These are phyloP conservation scores for Scleromitrula shiraiana DNA, from an alignment of 2,329 filamentous ascomycete species.

Conservation along the genomic window DNA sequence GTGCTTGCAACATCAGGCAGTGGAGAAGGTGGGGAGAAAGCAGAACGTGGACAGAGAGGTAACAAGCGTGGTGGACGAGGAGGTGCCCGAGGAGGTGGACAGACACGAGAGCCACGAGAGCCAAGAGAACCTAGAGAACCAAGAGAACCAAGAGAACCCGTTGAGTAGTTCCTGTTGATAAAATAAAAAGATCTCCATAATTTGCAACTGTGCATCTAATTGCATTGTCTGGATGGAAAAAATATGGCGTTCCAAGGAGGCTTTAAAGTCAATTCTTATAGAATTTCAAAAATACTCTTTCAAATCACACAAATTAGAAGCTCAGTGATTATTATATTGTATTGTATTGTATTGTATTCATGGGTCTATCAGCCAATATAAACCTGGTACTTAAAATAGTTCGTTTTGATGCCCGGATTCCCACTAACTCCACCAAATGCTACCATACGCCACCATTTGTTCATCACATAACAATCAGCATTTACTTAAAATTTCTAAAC, in stretches of 20 bases:
- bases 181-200: slow-evolving; percentile 19
- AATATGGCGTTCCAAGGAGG: slow-evolving; percentile 38
- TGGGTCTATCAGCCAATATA: slow-evolving; percentile 27
- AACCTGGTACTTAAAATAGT: slow-evolving; percentile 24
- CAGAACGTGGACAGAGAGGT: slow-evolving; percentile 37
- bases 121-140: slow-evolving; percentile 38
- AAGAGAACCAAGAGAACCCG: slow-evolving; percentile 26
- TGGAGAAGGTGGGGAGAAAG: slow-evolving; percentile 39
- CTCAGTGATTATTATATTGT: not conserved
- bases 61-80: slow-evolving; percentile 43
- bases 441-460: slow-evolving; percentile 29
- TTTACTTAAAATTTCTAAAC: slow-evolving; percentile 20
- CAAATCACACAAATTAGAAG: not conserved
- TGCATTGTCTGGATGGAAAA: slow-evolving; percentile 31
- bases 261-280: slow-evolving; percentile 29
- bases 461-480: slow-evolving; percentile 22
- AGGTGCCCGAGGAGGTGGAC: slow-evolving; percentile 42
- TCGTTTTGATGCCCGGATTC: slow-evolving; percentile 25
- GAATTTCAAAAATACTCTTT: slow-evolving; percentile 13
- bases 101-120: slow-evolving; percentile 43
- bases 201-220: slow-evolving; percentile 21
- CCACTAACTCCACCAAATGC: slow-evolving; percentile 31
- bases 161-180: slow-evolving; percentile 11
- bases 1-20: slow-evolving; percentile 29
- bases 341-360: slow-evolving; percentile 19